A percentile compares a stretch with the other conserved stretches of the same genome.
Conservation (phyloP, 225 moss, liverwort and hornwort genomes). For the Lunularia cruciata region DNA sequence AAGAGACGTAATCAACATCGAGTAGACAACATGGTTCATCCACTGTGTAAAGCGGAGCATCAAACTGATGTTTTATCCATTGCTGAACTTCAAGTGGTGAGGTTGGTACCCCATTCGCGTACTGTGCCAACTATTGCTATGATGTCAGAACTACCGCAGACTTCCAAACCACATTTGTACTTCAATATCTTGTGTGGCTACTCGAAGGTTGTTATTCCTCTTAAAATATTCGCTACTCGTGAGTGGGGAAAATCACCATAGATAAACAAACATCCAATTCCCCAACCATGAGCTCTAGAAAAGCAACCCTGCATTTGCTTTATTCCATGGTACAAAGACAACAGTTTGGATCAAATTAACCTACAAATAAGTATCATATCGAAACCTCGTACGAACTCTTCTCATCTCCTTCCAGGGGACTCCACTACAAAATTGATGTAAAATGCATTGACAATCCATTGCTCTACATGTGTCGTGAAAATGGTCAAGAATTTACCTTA, state of each 20-base stretch:
- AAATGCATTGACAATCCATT: background rate
- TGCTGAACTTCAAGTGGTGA: no score
- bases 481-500: background rate
- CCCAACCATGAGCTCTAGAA: no score
- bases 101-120: no score
- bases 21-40: no score
- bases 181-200: no score
- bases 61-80: no score
- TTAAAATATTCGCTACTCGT: background rate
- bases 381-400: background rate
- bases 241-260: background rate
- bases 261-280: no score
- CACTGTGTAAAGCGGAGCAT: no score
- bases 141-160: no score
- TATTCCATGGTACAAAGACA: slow-evolving; percentile 3
- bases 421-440: slow-evolving; percentile 10
- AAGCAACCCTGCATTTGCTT: background rate
- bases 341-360: background rate
- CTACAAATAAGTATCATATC: background rate
- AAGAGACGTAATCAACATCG: no score
- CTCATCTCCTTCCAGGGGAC: background rate
- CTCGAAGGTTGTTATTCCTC: background rate
- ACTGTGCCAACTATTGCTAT: no score
- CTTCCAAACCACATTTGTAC: no score
- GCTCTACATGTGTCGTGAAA: background rate